These are phyloP conservation scores for Oropetium thomaeum DNA, from an alignment of 176 grass and related monocot species.

Conservation along the genomic window DNA sequence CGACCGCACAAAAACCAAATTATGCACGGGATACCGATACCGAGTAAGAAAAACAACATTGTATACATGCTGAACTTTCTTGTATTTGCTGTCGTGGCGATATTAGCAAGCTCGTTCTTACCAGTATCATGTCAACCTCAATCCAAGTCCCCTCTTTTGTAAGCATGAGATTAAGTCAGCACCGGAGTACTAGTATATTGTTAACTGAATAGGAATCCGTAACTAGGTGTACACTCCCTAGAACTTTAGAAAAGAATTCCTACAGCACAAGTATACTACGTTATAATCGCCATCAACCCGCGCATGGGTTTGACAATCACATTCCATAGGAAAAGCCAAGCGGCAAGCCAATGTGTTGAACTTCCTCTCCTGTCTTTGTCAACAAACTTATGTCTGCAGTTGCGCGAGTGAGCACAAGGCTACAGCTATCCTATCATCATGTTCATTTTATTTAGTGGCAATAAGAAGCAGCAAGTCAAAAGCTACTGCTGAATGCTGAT, in stretches of 20 bases:
- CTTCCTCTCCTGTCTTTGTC: not conserved
- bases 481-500: too few relatives aligned
- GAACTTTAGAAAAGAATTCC: not conserved
- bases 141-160: not conserved
- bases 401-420: slow-evolving; percentile 13
- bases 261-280: too few relatives aligned
- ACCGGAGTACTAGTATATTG: not conserved
- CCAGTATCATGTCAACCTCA: not conserved
- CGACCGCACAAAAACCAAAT: not conserved
- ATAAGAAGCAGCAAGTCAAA: slow-evolving; percentile 13
- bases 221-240: not conserved
- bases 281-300: not conserved
- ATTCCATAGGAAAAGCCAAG: not conserved
- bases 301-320: not conserved
- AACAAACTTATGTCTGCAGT: not conserved
- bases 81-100: not conserved
- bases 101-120: not conserved
- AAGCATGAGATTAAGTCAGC: not conserved
- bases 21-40: not conserved
- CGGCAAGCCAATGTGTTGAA: not conserved
- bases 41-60: slow-evolving; percentile 1
- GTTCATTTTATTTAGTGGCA: not conserved
- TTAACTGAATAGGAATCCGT: not conserved
- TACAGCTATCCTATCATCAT: not conserved
- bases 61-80: not conserved